Evolutionary conservation across 305 asterid genomes (phyloP).

Genomic region (Euphrasia arctica): DNA sequence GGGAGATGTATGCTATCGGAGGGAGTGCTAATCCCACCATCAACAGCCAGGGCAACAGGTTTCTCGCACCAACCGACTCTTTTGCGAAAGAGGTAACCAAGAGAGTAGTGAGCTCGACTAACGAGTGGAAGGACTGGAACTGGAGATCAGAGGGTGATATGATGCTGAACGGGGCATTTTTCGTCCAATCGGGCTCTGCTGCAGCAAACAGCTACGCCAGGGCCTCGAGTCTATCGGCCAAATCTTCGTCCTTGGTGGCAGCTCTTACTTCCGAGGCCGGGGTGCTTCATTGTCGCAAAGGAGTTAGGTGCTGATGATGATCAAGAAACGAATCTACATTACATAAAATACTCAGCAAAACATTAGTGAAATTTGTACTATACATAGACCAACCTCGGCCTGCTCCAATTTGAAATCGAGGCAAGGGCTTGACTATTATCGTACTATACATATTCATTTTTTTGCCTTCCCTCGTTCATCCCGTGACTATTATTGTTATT

Average conservation of each 20-base stretch:
- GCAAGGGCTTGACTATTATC: conserved; percentile 3
- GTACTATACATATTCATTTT: background rate
- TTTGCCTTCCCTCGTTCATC: background rate
- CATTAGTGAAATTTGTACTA: background rate
- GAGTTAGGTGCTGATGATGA: conserved; percentile 45
- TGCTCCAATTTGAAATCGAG: conserved; percentile 23
- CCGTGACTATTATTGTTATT: background rate
- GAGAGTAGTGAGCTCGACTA: conserved; percentile 34
- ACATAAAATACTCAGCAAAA: background rate
- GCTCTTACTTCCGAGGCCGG: conserved; percentile 62
- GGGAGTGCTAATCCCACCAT: conserved; percentile 88
- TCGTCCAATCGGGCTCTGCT: conserved; percentile 55
- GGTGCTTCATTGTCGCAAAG: conserved; percentile 55
- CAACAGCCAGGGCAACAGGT: conserved; percentile 86
- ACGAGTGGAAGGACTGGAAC: conserved; percentile 62
- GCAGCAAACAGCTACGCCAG: conserved; percentile 52
- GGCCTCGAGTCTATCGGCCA: conserved; percentile 82
- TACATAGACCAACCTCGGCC: conserved; percentile 34
- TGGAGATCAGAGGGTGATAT: conserved; percentile 93
- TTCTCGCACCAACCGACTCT: conserved; percentile 59
- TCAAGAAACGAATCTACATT: background rate
- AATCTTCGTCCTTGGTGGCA: conserved; percentile 58
- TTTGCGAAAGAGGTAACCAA: conserved; percentile 83
- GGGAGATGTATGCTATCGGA: conserved; percentile 90
- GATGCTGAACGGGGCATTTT: conserved; percentile 75